A percentile compares a stretch with the other conserved stretches of the same genome.
Conservation (phyloP, 2,329 filamentous ascomycete species). For the Aspergillus sp. region DNA sequence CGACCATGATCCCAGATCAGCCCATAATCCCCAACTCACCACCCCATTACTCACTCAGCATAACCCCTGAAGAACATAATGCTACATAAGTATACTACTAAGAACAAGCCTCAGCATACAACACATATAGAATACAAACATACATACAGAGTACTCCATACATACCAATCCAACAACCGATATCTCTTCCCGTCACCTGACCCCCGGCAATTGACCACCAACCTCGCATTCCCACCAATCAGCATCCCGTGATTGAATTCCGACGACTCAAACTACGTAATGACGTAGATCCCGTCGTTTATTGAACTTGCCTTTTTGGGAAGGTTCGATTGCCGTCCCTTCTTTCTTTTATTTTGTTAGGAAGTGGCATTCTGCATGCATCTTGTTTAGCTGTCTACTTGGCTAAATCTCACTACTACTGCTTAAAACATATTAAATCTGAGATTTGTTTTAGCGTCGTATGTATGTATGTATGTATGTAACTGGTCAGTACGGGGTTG, state of each 20-base stretch:
- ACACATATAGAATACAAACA: background rate
- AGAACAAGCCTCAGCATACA: background rate
- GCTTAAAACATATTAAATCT: background rate
- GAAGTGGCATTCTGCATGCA: too few relatives aligned
- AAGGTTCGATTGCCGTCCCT: conserved; percentile 4
- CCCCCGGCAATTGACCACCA: background rate
- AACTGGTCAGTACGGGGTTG: background rate
- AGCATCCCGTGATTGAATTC: background rate
- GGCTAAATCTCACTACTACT: too few relatives aligned
- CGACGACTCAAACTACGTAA: conserved; percentile 1
- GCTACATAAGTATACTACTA: too few relatives aligned
- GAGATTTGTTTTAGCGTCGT: background rate
- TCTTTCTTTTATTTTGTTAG: background rate
- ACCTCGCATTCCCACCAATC: conserved; percentile 14
- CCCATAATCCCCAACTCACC: background rate
- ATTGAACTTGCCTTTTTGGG: conserved; percentile 9
- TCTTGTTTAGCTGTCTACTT: too few relatives aligned
- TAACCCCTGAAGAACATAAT: background rate
- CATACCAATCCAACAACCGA: background rate
- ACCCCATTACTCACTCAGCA: background rate
- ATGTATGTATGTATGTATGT: background rate
- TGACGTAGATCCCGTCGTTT: conserved; percentile 11
- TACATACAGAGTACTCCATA: background rate
- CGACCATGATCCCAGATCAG: background rate
- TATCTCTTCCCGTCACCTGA: conserved; percentile 11